A percentile compares a stretch with the other conserved stretches of the same genome.
Evolutionary conservation across 2,329 filamentous ascomycete species (phyloP).

Genomic region (Aphanocladium album): DNA sequence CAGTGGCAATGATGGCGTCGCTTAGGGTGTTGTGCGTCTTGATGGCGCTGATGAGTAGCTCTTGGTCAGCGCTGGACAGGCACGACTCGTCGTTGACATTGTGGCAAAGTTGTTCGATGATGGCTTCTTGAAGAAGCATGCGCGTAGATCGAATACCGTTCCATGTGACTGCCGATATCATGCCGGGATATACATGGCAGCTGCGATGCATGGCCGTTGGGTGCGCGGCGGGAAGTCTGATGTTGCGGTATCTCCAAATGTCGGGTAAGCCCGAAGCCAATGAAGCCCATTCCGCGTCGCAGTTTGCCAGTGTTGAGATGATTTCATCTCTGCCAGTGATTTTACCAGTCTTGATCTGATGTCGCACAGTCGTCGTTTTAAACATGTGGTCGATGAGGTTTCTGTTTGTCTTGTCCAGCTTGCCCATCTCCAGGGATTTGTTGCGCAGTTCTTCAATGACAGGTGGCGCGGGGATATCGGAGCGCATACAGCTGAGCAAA

Average conservation of each 20-base stretch:
- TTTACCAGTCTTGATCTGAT: slow-evolving; percentile 38
- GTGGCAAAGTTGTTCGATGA: slow-evolving; percentile 38
- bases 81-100: slow-evolving; percentile 24
- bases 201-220: slow-evolving; percentile 35
- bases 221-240: slow-evolving; percentile 34
- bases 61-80: slow-evolving; percentile 27
- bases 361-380: slow-evolving; percentile 41
- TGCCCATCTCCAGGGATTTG: slow-evolving; percentile 33
- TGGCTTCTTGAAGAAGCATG: slow-evolving; percentile 43
- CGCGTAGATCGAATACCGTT: slow-evolving; percentile 42
- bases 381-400: slow-evolving; percentile 41
- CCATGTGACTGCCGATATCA: slow-evolving; percentile 43
- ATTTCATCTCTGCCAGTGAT: slow-evolving; percentile 32
- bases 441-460: slow-evolving; percentile 41
- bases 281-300: slow-evolving; percentile 39
- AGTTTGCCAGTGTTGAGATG: slow-evolving; percentile 31
- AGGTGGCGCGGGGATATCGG: slow-evolving; percentile 43
- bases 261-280: slow-evolving; percentile 34
- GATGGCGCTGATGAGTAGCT: slow-evolving; percentile 33
- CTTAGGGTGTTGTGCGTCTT: slow-evolving; percentile 34
- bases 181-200: slow-evolving; percentile 43
- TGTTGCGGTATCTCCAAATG: slow-evolving; percentile 38
- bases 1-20: slow-evolving; percentile 39
- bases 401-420: slow-evolving; percentile 36
- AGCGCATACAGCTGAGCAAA: slow-evolving; percentile 48